These are phyloP conservation scores for Bidens hawaiensis DNA, from an alignment of 140 eudicot species.

Conservation along the genomic window DNA sequence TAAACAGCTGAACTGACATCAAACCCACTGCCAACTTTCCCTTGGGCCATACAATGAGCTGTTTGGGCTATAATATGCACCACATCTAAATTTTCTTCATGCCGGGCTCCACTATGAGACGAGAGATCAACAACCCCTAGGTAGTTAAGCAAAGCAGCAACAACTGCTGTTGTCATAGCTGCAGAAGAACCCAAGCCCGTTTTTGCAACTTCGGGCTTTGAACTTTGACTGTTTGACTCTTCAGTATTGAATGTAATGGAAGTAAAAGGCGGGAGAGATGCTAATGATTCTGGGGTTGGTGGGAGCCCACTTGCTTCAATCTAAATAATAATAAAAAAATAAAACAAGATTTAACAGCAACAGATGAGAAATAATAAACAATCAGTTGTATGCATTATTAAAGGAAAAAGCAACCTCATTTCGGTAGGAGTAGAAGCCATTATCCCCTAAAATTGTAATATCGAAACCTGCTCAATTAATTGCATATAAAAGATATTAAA, in stretches of 20 bases:
- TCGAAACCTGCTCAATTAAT: slow-evolving; percentile 78
- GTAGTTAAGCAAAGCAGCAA: slow-evolving; percentile 90
- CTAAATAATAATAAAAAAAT: slow-evolving; percentile 27
- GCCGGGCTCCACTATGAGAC: slow-evolving; percentile 27
- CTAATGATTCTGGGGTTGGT: slow-evolving; percentile 68
- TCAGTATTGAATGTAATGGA: slow-evolving; percentile 69
- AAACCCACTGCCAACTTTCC: no score
- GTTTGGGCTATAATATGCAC: no score
- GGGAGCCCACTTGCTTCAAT: slow-evolving; percentile 92
- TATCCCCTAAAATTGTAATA: slow-evolving; percentile 80
- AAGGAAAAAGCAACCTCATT: slow-evolving; percentile 64
- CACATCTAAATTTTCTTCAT: slow-evolving; percentile 53
- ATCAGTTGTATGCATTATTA: not conserved
- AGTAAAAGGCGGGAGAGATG: slow-evolving; percentile 69
- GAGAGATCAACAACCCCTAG: slow-evolving; percentile 71
- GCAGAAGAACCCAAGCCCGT: slow-evolving; percentile 98
- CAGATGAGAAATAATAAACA: not conserved
- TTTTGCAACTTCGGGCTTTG: slow-evolving; percentile 96
- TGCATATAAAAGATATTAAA: slow-evolving; percentile 27
- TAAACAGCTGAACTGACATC: no score
- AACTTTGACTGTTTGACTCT: slow-evolving; percentile 40
- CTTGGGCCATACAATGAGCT: no score
- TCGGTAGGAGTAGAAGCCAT: slow-evolving; percentile 92
- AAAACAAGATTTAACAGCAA: not conserved
- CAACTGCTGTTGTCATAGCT: slow-evolving; percentile 96